Percentiles rank a stretch among this genome's conserved stretches.
These are phyloP conservation scores for Tuber umbilicatum DNA, from an alignment of 495 filamentous ascomycete species.

Conservation along the genomic window DNA sequence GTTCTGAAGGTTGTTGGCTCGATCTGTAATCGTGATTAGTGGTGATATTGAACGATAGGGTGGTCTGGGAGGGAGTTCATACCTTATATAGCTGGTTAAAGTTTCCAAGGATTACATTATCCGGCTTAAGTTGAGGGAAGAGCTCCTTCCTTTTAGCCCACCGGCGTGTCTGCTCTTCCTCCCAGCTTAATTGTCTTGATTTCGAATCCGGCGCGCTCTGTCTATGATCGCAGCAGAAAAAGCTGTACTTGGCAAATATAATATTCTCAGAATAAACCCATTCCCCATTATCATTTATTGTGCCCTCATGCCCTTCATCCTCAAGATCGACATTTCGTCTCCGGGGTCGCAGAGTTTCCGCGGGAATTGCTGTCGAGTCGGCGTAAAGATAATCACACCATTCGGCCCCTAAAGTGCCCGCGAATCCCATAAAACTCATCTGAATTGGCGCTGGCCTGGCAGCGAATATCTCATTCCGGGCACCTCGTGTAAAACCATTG, in stretches of 20 bases:
- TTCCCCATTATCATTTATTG: slow-evolving; percentile 52
- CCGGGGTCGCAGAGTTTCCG: slow-evolving; percentile 69
- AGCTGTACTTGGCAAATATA: slow-evolving; percentile 87
- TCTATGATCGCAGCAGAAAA: slow-evolving; percentile 97
- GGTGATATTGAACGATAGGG: slow-evolving; percentile 8
- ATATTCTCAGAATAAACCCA: slow-evolving; percentile 99
- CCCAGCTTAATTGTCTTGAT: slow-evolving; percentile 65
- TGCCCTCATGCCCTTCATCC: slow-evolving; percentile 42
- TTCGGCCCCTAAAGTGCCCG: slow-evolving; percentile 89
- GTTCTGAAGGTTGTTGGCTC: slow-evolving; percentile 94
- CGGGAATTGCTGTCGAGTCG: slow-evolving; percentile 79
- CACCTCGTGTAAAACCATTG: slow-evolving; percentile 94
- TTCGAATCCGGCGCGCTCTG: slow-evolving; percentile 78
- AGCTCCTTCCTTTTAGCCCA: slow-evolving; percentile 95
- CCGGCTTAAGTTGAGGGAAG: slow-evolving; percentile 76
- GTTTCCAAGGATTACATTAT: slow-evolving; percentile 89
- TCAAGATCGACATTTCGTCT: slow-evolving; percentile 66
- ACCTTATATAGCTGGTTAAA: slow-evolving; percentile 99
- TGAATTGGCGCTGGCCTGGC: slow-evolving; percentile 92
- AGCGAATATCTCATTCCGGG: slow-evolving; percentile 96
- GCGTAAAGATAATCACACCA: slow-evolving; percentile 98
- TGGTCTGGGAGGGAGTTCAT: slow-evolving; percentile 28
- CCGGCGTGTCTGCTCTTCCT: slow-evolving; percentile 71
- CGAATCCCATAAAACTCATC: slow-evolving; percentile 99
- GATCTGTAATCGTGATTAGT: slow-evolving; percentile 55